Conservation (phyloP, 2,329 filamentous ascomycete genomes). For the Cryphonectria naterciae region DNA sequence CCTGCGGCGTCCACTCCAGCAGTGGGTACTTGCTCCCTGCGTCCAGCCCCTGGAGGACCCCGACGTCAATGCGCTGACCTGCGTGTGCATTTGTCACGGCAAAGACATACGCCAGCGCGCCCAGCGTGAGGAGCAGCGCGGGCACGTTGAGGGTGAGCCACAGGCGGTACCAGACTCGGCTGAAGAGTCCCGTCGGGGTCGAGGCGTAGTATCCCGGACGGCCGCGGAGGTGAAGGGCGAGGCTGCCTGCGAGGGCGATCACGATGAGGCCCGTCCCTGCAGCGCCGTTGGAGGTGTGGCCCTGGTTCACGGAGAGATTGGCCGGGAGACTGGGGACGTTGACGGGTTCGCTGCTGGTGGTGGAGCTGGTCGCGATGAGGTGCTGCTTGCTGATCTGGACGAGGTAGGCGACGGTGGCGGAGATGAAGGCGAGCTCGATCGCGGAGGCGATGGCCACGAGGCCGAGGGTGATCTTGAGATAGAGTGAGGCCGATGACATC, state of each 20-base stretch:
- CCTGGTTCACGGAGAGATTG: slow-evolving; percentile 43
- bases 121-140: slow-evolving; percentile 41
- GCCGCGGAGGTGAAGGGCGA: slow-evolving; percentile 38
- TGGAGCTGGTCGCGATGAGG: slow-evolving; percentile 39
- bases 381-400: slow-evolving; percentile 37
- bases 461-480: slow-evolving; percentile 35
- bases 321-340: slow-evolving; percentile 38
- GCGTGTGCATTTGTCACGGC: slow-evolving; percentile 37
- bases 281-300: slow-evolving; percentile 48
- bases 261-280: slow-evolving; percentile 43
- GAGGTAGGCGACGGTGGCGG: slow-evolving; percentile 45
- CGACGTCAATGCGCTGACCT: slow-evolving; percentile 39
- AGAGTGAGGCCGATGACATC: slow-evolving; percentile 28
- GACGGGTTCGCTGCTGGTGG: slow-evolving; percentile 32
- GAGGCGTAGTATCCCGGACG: slow-evolving; percentile 33
- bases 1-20: slow-evolving; percentile 44
- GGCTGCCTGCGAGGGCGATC: slow-evolving; percentile 39
- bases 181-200: slow-evolving; percentile 19
- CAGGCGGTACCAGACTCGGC: slow-evolving; percentile 37
- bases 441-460: slow-evolving; percentile 43
- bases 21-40: slow-evolving; percentile 37
- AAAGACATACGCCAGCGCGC: slow-evolving; percentile 44
- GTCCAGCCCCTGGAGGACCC: slow-evolving; percentile 31
- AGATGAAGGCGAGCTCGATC: slow-evolving; percentile 45
- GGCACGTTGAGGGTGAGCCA: slow-evolving; percentile 42